These are phyloP conservation scores for Fusarium goolgardi DNA, from an alignment of 2,329 filamentous ascomycete genomes.

Conservation along the genomic window DNA sequence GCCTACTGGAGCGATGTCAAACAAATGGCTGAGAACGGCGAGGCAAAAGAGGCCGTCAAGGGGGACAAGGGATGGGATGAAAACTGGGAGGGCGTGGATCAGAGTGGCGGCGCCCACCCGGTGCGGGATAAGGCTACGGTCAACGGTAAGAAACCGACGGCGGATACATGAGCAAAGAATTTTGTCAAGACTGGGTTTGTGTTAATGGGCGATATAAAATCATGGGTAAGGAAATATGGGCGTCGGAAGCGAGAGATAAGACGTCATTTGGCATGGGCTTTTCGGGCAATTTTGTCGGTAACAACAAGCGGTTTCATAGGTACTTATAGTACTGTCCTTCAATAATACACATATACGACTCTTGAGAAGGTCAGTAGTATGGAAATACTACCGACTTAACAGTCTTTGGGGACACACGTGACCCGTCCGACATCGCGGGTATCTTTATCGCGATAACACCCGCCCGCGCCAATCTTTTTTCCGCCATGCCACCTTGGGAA, in stretches of 20 bases:
- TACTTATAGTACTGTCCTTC: background rate
- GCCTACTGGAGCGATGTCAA: conserved; percentile 92
- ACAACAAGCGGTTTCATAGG: background rate
- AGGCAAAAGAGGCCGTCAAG: conserved; percentile 59
- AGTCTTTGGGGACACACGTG: conserved; percentile 28
- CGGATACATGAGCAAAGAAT: conserved; percentile 1
- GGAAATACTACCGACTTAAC: background rate
- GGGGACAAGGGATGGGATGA: conserved; percentile 52
- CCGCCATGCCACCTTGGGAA: conserved; percentile 14
- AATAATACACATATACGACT: background rate
- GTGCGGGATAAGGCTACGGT: conserved; percentile 39
- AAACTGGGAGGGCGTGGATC: conserved; percentile 64
- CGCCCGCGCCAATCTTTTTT: conserved; percentile 36
- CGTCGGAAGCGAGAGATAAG: conserved; percentile 5
- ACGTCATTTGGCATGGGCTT: conserved; percentile 29
- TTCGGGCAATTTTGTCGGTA: background rate
- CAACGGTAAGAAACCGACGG: conserved; percentile 36
- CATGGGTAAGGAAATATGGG: background rate
- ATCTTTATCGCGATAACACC: conserved; percentile 40
- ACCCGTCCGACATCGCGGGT: conserved; percentile 29
- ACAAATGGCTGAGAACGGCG: conserved; percentile 69
- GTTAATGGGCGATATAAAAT: conserved; percentile 4
- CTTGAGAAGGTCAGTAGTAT: background rate
- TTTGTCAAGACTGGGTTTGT: background rate
- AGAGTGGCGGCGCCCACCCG: conserved; percentile 61